These are phyloP conservation scores for Obba rivulosa DNA, from an alignment of 768 basidiomycete genomes.

Conservation along the genomic window DNA sequence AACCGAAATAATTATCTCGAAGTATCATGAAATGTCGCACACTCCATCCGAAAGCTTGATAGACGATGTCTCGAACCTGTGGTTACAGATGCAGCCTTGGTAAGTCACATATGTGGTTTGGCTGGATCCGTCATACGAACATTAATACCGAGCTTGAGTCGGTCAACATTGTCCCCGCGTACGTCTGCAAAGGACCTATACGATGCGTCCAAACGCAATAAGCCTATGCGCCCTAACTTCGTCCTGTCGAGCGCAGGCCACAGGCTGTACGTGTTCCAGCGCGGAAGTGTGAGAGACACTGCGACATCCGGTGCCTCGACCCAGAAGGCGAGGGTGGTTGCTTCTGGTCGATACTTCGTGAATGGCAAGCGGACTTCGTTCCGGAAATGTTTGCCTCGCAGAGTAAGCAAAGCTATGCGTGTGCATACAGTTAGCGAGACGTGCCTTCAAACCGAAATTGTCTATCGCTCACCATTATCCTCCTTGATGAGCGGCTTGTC, in stretches of 20 bases:
- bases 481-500: constrained; percentile 77
- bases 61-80: constrained; percentile 49
- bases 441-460: constrained; percentile 6
- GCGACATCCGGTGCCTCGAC: constrained; percentile 54
- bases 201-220: constrained; percentile 56
- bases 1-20: constrained; percentile 91
- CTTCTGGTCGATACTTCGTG: constrained; percentile 67
- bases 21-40: constrained; percentile 84
- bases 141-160: constrained; percentile 59
- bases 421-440: background rate
- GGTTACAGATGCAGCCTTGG: background rate
- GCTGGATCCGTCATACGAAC: constrained; percentile 35
- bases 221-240: constrained; percentile 55
- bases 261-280: constrained; percentile 83
- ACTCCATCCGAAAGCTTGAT: constrained; percentile 81
- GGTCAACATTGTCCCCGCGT: constrained; percentile 69
- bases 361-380: constrained; percentile 56
- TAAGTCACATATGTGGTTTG: background rate
- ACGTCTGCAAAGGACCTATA: constrained; percentile 72
- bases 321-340: constrained; percentile 59
- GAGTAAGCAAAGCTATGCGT: constrained; percentile 78
- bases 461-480: constrained; percentile 64
- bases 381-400: constrained; percentile 54
- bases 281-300: constrained; percentile 65
- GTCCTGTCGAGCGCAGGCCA: constrained; percentile 57